Evolutionary conservation across 257 asterid species (phyloP).

Genomic region (Solanum infundibuliforme): DNA sequence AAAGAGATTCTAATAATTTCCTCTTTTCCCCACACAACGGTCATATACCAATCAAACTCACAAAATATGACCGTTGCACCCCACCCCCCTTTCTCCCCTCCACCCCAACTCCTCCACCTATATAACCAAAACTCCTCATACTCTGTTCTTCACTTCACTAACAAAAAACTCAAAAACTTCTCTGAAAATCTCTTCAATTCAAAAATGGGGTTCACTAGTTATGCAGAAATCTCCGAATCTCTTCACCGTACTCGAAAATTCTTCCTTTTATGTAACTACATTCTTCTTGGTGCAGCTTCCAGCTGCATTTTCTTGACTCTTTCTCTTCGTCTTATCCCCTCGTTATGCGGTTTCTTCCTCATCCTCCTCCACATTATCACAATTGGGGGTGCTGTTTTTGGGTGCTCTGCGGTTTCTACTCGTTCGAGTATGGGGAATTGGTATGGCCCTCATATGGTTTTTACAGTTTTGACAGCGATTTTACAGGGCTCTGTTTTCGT

Average conservation of each 20-base stretch:
- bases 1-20: neutral
- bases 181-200: neutral
- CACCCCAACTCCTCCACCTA: neutral
- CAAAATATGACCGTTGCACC: neutral
- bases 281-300: constrained; percentile 33
- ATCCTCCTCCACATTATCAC: constrained; percentile 37
- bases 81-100: neutral
- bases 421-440: constrained; percentile 38
- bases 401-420: constrained; percentile 51
- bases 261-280: constrained; percentile 26
- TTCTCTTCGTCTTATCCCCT: constrained; percentile 35
- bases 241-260: constrained; percentile 18
- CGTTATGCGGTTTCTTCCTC: constrained; percentile 30
- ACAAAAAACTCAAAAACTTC: neutral
- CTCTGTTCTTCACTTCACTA: neutral
- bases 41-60: neutral
- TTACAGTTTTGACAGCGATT: constrained; percentile 79
- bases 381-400: constrained; percentile 30
- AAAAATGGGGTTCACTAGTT: constrained; percentile 4
- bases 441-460: constrained; percentile 89
- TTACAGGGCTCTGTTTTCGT: constrained; percentile 86
- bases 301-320: constrained; percentile 40
- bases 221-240: neutral
- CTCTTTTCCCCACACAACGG: neutral
- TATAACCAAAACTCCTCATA: neutral